Evolutionary conservation across 441 rosid genomes (phyloP), one percentile per base, ranked within the genome.

Genomic region (Gossypium trilobum): DNA sequence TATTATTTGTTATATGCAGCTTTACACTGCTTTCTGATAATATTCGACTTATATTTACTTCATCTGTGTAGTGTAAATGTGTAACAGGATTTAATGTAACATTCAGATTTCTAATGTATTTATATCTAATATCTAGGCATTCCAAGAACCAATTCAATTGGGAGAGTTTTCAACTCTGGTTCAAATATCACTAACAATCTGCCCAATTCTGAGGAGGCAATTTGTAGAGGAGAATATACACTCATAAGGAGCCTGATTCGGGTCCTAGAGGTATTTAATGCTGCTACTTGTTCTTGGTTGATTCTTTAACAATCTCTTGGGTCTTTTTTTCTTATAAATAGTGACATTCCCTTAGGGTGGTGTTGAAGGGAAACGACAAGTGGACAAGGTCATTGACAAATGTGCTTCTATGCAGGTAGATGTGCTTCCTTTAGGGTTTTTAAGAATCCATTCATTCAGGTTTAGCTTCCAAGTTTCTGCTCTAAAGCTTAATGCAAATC

Each of bases 391-490:
- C 82, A 95, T 95, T 75, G 99, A 95, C 85, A 93, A 90, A 85
- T 95, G 99, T 83, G 87, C 98, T 69, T 88, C 97, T 79, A 93
- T 95, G 99, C 99, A 95, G 97, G 99, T 95, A 81, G 11, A 8
- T 36, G 44, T 36, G 44, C 44, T 36, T 36, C 11, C 44, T 36
- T 36, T 36, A 36, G 77, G 62, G 64, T 46, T 75, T 73, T 77
- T 42, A 74, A 63, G 68, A 19, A 36, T 58, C 57, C 19, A 58
- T 71, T 8, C 61, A 57, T 75, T 72, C 19, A 16, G 17, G 16
- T 61, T 10, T 54, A 79, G 71, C 68, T 71, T 73, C 11, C 50
- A 50, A 63, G 64, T 56, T 29, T 17, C 59, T 59, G 25, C 29
- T 66, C 44, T 70, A 52, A 57, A 52, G 44, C 27, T 59, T 57